Percentiles rank a stretch among this genome's conserved stretches.
These are phyloP conservation scores for Pelargonium nanum DNA, from an alignment of 345 rosid genomes.

Conservation along the genomic window DNA sequence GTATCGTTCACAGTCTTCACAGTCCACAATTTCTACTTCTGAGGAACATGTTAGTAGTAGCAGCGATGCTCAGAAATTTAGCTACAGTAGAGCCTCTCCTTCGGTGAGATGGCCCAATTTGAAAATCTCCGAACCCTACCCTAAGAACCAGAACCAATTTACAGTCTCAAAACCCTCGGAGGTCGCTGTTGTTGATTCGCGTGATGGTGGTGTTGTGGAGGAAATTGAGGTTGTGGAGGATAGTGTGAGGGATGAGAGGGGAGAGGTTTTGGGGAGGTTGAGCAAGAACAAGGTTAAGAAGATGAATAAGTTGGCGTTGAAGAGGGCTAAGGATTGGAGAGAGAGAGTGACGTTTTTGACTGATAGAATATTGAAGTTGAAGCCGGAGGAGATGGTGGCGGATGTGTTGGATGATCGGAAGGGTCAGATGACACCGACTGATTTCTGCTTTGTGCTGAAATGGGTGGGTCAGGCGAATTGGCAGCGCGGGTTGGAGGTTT, in stretches of 20 bases:
- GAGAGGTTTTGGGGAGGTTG: conserved; percentile 27
- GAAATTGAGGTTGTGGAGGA: not conserved
- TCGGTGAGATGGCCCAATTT: conserved; percentile 91
- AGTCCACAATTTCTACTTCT: not conserved
- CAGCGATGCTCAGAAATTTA: conserved; percentile 26
- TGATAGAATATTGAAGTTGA: conserved; percentile 46
- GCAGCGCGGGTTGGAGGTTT: conserved; percentile 90
- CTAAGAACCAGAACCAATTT: conserved; percentile 28
- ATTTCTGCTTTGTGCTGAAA: conserved; percentile 78
- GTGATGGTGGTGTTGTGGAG: conserved; percentile 13
- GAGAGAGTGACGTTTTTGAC: conserved; percentile 62
- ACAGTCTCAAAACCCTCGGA: conserved; percentile 19
- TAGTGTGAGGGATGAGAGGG: conserved; percentile 3
- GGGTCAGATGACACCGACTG: conserved; percentile 89
- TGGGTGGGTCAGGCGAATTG: conserved; percentile 72
- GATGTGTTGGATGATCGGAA: conserved; percentile 60
- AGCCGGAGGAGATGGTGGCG: conserved; percentile 58
- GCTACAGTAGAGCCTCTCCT: conserved; percentile 79
- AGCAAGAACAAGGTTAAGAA: conserved; percentile 65
- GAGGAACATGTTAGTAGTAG: not conserved
- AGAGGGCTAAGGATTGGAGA: conserved; percentile 85
- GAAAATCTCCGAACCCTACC: conserved; percentile 29
- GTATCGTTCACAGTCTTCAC: not conserved
- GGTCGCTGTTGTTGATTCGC: conserved; percentile 9
- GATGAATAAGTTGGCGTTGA: conserved; percentile 68